A percentile compares a stretch with the other conserved stretches of the same genome.
Conservation (phyloP, 192 early-diverging fungal genomes). For the Radiomyces spectabilis region DNA sequence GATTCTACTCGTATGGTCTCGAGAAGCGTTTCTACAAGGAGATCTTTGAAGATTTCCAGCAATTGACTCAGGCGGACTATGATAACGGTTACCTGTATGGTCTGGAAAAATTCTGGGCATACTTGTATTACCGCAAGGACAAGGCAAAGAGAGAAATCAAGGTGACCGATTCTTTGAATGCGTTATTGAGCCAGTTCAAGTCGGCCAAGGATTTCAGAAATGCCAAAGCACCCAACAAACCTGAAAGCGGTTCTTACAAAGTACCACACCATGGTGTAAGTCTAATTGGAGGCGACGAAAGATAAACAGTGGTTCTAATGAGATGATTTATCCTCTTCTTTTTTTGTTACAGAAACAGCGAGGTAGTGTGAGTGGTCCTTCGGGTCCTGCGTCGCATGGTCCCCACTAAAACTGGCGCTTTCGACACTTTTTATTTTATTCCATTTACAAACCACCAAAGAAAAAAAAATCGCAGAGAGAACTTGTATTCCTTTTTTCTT, state of each 20-base stretch:
- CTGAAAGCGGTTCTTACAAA: slow-evolving; percentile 12
- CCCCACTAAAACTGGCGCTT: too few species aligned
- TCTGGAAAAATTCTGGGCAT: slow-evolving; percentile 95
- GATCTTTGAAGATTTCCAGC: slow-evolving; percentile 84
- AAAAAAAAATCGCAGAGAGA: too few species aligned
- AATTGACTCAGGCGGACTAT: slow-evolving; percentile 69
- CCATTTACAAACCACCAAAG: too few species aligned
- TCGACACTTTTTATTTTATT: too few species aligned
- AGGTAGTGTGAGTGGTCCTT: too few species aligned
- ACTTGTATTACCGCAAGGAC: slow-evolving; percentile 83
- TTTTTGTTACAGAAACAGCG: too few species aligned
- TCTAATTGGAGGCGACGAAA: not conserved
- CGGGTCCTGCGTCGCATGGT: too few species aligned
- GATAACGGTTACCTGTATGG: slow-evolving; percentile 76
- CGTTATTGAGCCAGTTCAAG: slow-evolving; percentile 55
- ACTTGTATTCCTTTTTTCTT: too few species aligned
- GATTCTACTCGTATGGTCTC: slow-evolving; percentile 94
- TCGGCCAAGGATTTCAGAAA: slow-evolving; percentile 43
- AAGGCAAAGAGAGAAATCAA: slow-evolving; percentile 56
- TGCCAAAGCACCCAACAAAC: slow-evolving; percentile 23
- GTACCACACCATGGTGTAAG: slow-evolving; percentile 22
- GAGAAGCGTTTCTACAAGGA: slow-evolving; percentile 84
- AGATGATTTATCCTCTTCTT: too few species aligned
- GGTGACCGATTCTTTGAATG: slow-evolving; percentile 46
- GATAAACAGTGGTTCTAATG: too few species aligned